phyloP scores from a whole-genome alignment of 1,284 basidiomycete genomes.

The Irpex sp. region DNA sequence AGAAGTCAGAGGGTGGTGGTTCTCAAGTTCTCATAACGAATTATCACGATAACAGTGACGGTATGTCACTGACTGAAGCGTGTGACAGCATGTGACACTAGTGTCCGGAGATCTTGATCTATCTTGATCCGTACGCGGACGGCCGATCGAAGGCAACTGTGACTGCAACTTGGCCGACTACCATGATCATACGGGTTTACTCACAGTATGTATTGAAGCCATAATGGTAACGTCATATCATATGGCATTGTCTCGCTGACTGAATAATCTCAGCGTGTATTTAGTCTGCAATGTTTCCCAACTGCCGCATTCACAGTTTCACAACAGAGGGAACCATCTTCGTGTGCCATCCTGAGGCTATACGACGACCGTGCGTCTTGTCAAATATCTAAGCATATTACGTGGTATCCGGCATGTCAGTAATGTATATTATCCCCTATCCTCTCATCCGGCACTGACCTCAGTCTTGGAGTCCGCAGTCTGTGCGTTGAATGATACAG shows the following conservation, averaged over 20 bases:
- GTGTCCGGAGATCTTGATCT: too few species aligned
- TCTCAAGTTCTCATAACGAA: not conserved
- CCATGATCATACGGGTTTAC: too few species aligned
- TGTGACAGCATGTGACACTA: too few species aligned
- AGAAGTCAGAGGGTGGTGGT: not conserved
- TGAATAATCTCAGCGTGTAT: too few species aligned
- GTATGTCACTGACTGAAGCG: too few species aligned
- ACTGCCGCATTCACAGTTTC: not conserved
- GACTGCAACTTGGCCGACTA: too few species aligned
- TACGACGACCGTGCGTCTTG: not conserved
- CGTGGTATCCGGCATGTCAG: too few species aligned
- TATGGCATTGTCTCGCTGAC: too few species aligned
- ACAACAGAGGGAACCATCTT: not conserved
- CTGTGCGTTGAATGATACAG: slow-evolving; percentile 9
- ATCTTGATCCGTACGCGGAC: too few species aligned
- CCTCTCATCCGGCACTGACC: slow-evolving; percentile 4
- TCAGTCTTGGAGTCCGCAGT: slow-evolving; percentile 13
- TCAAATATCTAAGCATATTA: not conserved
- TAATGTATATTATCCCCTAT: not conserved
- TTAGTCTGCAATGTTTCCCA: not conserved
- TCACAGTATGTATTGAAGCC: too few species aligned
- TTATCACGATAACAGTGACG: not conserved
- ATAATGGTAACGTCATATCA: too few species aligned
- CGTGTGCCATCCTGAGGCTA: not conserved
- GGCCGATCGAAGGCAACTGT: too few species aligned